Evolutionary conservation across 306 rosid species (phyloP).

Genomic region (Cucurbita moschata): DNA sequence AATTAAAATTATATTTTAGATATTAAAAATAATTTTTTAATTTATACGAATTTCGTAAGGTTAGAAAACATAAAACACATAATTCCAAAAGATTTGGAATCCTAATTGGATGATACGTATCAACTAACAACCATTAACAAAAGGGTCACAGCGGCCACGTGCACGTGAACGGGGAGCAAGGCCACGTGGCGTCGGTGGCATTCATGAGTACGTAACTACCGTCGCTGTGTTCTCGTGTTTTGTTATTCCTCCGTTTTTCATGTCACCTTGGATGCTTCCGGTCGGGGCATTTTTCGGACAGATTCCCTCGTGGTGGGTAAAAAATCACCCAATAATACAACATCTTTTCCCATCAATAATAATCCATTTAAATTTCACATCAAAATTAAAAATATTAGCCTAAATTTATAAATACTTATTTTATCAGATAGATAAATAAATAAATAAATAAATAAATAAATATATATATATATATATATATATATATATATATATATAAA

Average conservation of each 20-base stretch:
- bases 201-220: not conserved
- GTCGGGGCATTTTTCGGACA: not conserved
- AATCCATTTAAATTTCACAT: not conserved
- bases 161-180: not conserved
- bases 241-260: not conserved
- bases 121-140: not conserved
- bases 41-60: too few species aligned
- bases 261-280: not conserved
- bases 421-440: too few species aligned
- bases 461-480: too few species aligned
- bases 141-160: not conserved
- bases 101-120: not conserved
- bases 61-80: too few species aligned
- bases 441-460: too few species aligned
- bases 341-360: not conserved
- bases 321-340: not conserved
- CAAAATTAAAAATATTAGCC: too few species aligned
- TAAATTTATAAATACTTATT: too few species aligned
- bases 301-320: not conserved
- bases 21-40: too few species aligned
- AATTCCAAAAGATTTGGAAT: not conserved
- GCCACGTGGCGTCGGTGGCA: not conserved
- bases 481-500: too few species aligned
- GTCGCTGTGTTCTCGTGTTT: not conserved
- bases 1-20: too few species aligned